Percentiles rank a stretch among this genome's conserved stretches.
phyloP scores from a whole-genome alignment of 352 stramenopile genomes.

The Phytophthora pluvialis region DNA sequence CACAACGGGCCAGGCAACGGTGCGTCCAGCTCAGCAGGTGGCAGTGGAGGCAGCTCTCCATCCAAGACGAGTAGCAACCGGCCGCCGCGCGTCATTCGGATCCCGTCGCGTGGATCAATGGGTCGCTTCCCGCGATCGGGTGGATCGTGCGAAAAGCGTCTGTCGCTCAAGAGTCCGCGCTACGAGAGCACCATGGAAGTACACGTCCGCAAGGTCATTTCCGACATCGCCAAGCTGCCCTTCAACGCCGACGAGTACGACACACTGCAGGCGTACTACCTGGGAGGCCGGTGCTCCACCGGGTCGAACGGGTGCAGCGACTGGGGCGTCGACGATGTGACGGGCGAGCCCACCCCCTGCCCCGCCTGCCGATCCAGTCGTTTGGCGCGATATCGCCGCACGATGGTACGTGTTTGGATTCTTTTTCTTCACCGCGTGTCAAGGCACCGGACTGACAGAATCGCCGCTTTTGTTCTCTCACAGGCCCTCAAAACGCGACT shows the following conservation, averaged over 20 bases:
- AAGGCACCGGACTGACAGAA: slow-evolving; percentile 2
- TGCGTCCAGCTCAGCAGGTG: slow-evolving; percentile 25
- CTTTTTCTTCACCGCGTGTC: slow-evolving; percentile 1
- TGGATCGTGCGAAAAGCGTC: slow-evolving; percentile 46
- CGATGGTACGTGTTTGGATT: slow-evolving; percentile 50
- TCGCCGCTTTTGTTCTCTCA: slow-evolving; percentile 13
- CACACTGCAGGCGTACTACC: slow-evolving; percentile 65
- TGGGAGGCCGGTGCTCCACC: slow-evolving; percentile 52
- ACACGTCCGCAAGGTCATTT: slow-evolving; percentile 71
- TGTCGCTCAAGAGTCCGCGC: slow-evolving; percentile 72
- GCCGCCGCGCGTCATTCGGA: slow-evolving; percentile 48
- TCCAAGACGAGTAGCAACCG: slow-evolving; percentile 49
- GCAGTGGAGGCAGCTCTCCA: slow-evolving; percentile 33
- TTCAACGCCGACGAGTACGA: slow-evolving; percentile 75
- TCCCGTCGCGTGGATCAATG: slow-evolving; percentile 52
- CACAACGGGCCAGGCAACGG: slow-evolving; percentile 36
- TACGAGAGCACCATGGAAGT: slow-evolving; percentile 80
- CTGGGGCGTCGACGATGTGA: slow-evolving; percentile 29
- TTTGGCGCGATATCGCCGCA: slow-evolving; percentile 59
- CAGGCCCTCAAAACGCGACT: slow-evolving; percentile 57
- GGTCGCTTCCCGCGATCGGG: slow-evolving; percentile 40
- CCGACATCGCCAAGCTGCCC: slow-evolving; percentile 63
- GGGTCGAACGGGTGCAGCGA: slow-evolving; percentile 38
- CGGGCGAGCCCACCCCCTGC: slow-evolving; percentile 39
- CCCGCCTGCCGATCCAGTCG: slow-evolving; percentile 55